A percentile compares a stretch with the other conserved stretches of the same genome.
Evolutionary conservation across 192 early-diverging fungal species (phyloP).

Genomic region (Haplosporangium gracile): DNA sequence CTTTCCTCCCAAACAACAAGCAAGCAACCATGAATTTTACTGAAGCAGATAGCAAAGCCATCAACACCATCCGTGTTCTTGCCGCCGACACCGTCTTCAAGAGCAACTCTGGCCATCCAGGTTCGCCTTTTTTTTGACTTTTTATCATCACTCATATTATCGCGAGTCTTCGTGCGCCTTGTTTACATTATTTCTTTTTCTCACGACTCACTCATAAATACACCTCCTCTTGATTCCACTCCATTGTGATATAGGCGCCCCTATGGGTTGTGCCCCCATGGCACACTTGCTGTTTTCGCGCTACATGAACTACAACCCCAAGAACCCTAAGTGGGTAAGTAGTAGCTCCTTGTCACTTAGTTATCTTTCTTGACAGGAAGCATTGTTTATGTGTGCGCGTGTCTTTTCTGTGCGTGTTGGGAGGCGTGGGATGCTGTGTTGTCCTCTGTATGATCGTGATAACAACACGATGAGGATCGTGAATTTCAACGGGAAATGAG

Average conservation of each 20-base stretch:
- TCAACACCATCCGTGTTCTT: slow-evolving; percentile 93
- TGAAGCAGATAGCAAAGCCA: slow-evolving; percentile 49
- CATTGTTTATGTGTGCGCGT: no score
- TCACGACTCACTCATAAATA: background rate
- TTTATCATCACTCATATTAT: background rate
- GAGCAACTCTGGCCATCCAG: slow-evolving; percentile 96
- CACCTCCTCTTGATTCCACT: background rate
- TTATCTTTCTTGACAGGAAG: background rate
- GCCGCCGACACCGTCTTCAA: slow-evolving; percentile 90
- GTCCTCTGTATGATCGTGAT: no score
- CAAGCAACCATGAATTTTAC: slow-evolving; percentile 33
- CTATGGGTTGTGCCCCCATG: slow-evolving; percentile 98
- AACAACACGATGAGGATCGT: no score
- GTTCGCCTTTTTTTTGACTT: slow-evolving; percentile 20
- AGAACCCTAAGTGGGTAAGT: slow-evolving; percentile 89
- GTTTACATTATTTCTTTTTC: background rate
- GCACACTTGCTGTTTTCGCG: slow-evolving; percentile 90
- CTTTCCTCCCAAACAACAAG: background rate
- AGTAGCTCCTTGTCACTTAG: background rate
- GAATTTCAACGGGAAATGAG: no score
- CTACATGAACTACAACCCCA: slow-evolving; percentile 87
- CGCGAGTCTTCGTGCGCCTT: background rate
- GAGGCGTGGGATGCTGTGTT: no score
- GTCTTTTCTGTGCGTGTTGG: no score
- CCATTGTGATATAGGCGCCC: slow-evolving; percentile 73